phyloP scores from a whole-genome alignment of 2,329 filamentous ascomycete genomes.

The Anthostomella pinea region DNA sequence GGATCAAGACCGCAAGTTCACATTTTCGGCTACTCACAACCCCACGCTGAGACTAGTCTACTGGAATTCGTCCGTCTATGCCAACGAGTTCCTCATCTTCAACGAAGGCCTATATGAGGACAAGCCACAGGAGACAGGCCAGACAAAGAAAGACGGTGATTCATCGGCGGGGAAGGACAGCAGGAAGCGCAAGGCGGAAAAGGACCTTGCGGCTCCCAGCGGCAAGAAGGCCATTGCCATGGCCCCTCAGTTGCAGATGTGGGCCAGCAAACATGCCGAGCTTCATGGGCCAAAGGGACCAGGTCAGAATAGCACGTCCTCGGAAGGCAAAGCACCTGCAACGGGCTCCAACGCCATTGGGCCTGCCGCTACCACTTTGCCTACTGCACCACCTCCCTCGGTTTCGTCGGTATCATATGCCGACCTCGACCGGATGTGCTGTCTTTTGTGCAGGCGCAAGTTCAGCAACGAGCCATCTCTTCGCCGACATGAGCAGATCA shows the following conservation, averaged over 20 bases:
- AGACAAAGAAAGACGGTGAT: conserved; percentile 34
- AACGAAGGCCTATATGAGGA: conserved; percentile 43
- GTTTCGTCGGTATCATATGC: conserved; percentile 56
- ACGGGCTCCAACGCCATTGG: conserved; percentile 26
- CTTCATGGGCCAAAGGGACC: conserved; percentile 52
- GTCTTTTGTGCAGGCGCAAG: conserved; percentile 41
- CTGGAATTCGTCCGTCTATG: conserved; percentile 73
- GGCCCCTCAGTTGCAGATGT: conserved; percentile 67
- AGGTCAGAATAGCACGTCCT: conserved; percentile 28
- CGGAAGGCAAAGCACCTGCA: conserved; percentile 29
- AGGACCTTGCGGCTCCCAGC: conserved; percentile 34
- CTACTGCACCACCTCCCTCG: conserved; percentile 14
- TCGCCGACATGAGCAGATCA: conserved; percentile 43
- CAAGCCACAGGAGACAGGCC: conserved; percentile 38
- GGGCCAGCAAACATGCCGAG: conserved; percentile 68
- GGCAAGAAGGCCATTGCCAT: conserved; percentile 52
- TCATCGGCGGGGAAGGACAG: conserved; percentile 29
- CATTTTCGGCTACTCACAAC: conserved; percentile 70
- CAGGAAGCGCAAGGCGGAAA: conserved; percentile 47
- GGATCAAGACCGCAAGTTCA: conserved; percentile 57
- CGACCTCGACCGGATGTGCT: conserved; percentile 47
- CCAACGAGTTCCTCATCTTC: conserved; percentile 61
- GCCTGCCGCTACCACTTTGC: conserved; percentile 10
- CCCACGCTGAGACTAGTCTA: conserved; percentile 67
- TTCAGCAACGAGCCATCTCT: conserved; percentile 40